Conservation (phyloP, 164 flowering plant species). For the Stephania cephalantha region DNA sequence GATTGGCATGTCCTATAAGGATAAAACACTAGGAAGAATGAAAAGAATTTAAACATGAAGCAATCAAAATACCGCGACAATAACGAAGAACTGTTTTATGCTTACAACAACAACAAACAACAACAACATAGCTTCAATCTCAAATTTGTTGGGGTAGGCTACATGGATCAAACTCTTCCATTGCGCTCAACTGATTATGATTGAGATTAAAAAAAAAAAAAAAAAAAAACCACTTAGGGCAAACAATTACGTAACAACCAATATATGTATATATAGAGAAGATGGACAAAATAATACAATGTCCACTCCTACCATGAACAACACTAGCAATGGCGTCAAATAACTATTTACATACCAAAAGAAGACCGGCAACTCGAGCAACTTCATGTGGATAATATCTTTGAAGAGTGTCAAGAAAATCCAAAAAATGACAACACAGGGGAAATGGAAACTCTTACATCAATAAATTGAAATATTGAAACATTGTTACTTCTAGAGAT, state of each 20-base stretch:
- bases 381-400: slow-evolving; percentile 97
- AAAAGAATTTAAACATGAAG: no score
- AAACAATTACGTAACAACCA: neutral
- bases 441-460: neutral
- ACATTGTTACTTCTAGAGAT: neutral
- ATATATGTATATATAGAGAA: no score
- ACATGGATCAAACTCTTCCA: no score
- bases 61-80: no score
- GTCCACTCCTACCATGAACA: neutral
- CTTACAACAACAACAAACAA: no score
- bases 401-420: slow-evolving; percentile 45
- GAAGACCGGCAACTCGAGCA: slow-evolving; percentile 75
- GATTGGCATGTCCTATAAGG: no score
- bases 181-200: no score
- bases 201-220: no score
- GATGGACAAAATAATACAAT: neutral
- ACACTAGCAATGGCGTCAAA: neutral
- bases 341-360: slow-evolving; percentile 47
- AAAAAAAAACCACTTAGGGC: neutral
- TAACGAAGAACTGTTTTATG: no score
- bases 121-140: no score
- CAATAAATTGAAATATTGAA: neutral
- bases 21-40: no score
- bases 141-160: no score
- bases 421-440: slow-evolving; percentile 3